Conservation (phyloP, 2,329 filamentous ascomycete species). For the Berkeleyomyces rouxiae region DNA sequence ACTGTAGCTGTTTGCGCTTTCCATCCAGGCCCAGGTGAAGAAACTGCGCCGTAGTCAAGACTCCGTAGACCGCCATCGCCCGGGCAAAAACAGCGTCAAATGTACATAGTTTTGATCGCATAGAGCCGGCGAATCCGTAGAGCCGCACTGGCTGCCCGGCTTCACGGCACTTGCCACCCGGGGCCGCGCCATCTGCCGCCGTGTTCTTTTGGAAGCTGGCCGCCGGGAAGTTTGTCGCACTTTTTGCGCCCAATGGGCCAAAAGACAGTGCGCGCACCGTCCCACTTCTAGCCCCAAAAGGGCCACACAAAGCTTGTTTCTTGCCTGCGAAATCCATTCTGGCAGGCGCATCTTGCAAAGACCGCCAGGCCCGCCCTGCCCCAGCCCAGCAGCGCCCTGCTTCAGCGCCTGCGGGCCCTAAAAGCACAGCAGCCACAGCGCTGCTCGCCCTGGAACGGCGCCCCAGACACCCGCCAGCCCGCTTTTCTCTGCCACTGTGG, state of each 20-base stretch:
- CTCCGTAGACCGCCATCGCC: not conserved
- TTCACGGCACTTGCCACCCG: not conserved
- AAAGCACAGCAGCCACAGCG: not conserved
- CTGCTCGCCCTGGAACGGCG: not conserved
- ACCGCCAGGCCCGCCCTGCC: not conserved
- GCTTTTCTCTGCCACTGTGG: not conserved
- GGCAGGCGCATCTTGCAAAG: slow-evolving; percentile 8
- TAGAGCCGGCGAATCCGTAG: not conserved
- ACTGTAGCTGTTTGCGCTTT: slow-evolving; percentile 4
- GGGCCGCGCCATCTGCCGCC: not conserved
- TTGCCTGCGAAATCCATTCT: slow-evolving; percentile 2
- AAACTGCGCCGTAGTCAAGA: slow-evolving; percentile 1
- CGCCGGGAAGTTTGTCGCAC: slow-evolving; percentile 10
- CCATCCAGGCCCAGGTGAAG: not conserved
- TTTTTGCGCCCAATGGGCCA: slow-evolving; percentile 14
- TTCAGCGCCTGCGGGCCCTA: not conserved
- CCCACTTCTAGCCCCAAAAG: slow-evolving; percentile 6
- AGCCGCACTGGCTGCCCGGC: not conserved
- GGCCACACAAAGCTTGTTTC: slow-evolving; percentile 12
- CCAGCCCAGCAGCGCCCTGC: not conserved
- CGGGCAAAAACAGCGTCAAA: not conserved
- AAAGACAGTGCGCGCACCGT: slow-evolving; percentile 12
- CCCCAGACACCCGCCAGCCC: not conserved
- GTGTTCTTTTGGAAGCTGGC: not conserved
- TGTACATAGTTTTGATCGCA: slow-evolving; percentile 4